Conservation (phyloP, 2,329 filamentous ascomycete species). For the Xylariaceae sp. region DNA sequence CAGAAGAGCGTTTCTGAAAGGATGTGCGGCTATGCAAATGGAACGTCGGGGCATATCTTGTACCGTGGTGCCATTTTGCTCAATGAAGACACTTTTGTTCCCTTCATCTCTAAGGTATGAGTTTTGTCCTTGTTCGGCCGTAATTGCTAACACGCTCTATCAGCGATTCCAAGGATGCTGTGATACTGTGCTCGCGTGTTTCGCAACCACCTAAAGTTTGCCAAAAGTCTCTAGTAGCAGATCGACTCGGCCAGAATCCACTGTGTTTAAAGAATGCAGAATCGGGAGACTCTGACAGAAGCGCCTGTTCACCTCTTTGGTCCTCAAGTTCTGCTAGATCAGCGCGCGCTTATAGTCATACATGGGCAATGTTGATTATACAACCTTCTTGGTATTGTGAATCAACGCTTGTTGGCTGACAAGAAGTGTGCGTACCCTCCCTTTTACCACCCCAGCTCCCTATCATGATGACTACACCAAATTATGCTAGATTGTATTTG, state of each 20-base stretch:
- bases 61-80: slow-evolving; percentile 2
- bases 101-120: slow-evolving; percentile 13
- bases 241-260: background rate
- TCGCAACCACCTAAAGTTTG: background rate
- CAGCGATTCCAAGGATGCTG: background rate
- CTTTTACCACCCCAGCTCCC: slow-evolving; percentile 8
- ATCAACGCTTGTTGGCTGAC: background rate
- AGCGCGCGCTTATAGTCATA: background rate
- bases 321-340: background rate
- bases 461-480: slow-evolving; percentile 49
- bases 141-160: background rate
- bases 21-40: slow-evolving; percentile 5
- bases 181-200: background rate
- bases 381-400: background rate
- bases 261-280: background rate
- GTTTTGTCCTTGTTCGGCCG: background rate
- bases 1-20: slow-evolving; percentile 47
- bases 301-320: background rate
- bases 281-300: background rate
- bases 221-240: background rate
- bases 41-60: slow-evolving; percentile 13
- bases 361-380: background rate
- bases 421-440: slow-evolving; percentile 2
- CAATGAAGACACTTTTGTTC: background rate
- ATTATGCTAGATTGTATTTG: slow-evolving; percentile 58